phyloP scores from a whole-genome alignment of 1,139 yeast species.

The Hyphopichia wangnamkhiaoensis region DNA sequence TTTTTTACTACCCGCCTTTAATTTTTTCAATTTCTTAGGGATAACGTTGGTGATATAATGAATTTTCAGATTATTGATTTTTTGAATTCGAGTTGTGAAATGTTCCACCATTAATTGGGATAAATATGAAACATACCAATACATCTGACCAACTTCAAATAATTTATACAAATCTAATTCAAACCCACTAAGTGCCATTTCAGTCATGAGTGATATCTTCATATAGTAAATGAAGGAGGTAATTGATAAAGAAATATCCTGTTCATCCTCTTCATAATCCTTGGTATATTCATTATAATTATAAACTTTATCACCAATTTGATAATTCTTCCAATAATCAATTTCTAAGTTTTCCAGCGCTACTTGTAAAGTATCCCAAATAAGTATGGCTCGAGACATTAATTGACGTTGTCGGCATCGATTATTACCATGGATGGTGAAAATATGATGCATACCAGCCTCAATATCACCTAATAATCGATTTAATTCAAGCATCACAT shows the following conservation, averaged over 20 bases:
- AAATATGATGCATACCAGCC: conserved; percentile 52
- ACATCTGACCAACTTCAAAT: conserved; percentile 69
- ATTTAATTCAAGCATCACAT: conserved; percentile 13
- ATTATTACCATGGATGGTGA: conserved; percentile 66
- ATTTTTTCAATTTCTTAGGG: conserved; percentile 51
- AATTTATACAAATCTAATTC: conserved; percentile 73
- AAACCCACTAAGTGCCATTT: conserved; percentile 72
- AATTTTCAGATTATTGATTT: conserved; percentile 37
- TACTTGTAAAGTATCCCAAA: conserved; percentile 85
- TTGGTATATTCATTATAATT: conserved; percentile 17
- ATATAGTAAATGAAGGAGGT: conserved; percentile 68
- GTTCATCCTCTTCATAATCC: conserved; percentile 7
- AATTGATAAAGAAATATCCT: conserved; percentile 48
- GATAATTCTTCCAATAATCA: conserved; percentile 31
- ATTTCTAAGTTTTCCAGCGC: conserved; percentile 55
- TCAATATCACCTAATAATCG: conserved; percentile 38
- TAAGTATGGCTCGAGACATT: conserved; percentile 53
- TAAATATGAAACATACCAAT: conserved; percentile 66
- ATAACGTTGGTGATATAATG: conserved; percentile 31
- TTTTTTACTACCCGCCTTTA: conserved; percentile 45
- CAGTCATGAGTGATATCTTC: conserved; percentile 70
- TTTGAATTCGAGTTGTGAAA: conserved; percentile 45
- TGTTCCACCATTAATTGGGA: conserved; percentile 50
- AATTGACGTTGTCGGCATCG: conserved; percentile 80
- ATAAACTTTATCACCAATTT: conserved; percentile 34